Base-by-base conservation (phyloP, 495 filamentous ascomycete genomes). In the Penicillium nucicola region DNA sequence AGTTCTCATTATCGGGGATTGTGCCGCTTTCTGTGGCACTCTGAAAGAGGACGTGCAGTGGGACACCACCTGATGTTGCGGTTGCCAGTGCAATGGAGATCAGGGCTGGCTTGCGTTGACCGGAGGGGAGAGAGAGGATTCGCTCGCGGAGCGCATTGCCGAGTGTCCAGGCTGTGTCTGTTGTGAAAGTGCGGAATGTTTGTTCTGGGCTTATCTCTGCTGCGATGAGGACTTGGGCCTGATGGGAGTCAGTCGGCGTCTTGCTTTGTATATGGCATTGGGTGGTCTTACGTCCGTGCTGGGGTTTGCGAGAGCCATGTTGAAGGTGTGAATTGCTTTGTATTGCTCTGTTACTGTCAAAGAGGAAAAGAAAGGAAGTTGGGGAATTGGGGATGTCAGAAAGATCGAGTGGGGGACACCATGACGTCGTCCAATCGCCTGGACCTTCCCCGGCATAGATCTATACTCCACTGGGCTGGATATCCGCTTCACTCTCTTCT, bases 91-190 rank as follows among this genome's bases (percentile, higher is more conserved):
- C 67, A 70, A 92, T 89, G 54, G 80, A 81, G 66, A 91, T 83
- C 6, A 87, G 63, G 19, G 79, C 77, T 0, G 86, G 79, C 53
- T 67, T 71, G 64, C 72, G 72, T 18, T 68, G 64, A 1, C 35
- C 10, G n/a, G 64, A 53, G 0, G 80, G 65, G 25, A 84, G 73
- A 17, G 76, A 64, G 42, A 82, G 70, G 17, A 89, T 78, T 9
- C 83, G 80, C 10, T 71, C 72, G 45, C 84, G 82, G 12, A 90
- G 78, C 17, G 79, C 76, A 37, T 69, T 74, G 39, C 86, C 87
- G 20, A 90, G 77, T 11, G 74, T 65, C 81, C 80, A 89, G 45
- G 87, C 88, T 36, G 84, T 83, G 18, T 72, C 68, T 15, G 79
- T 61, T 18, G 84, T 88, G 73, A 92, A 90, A 48, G 74, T 64